phyloP scores from a whole-genome alignment of 192 early-diverging fungal genomes.

The Coemansia sp. region DNA sequence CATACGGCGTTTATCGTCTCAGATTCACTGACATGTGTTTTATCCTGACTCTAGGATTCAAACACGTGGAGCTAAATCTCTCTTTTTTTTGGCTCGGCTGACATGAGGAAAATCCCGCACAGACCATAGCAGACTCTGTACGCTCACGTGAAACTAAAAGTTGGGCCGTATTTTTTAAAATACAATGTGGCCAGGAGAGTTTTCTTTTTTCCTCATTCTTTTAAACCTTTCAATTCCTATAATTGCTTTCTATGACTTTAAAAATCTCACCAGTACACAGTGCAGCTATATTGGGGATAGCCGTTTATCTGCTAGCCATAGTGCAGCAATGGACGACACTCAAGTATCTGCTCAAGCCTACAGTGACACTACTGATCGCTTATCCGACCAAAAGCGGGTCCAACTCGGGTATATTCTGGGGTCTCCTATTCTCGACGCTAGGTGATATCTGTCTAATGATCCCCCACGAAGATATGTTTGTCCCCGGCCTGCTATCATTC shows the following conservation, averaged over 20 bases:
- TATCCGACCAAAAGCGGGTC: constrained; percentile 14
- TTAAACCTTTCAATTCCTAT: not conserved
- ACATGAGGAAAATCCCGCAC: constrained; percentile 1
- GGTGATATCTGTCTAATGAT: constrained; percentile 47
- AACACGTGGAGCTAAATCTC: constrained; percentile 32
- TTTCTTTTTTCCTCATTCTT: not conserved
- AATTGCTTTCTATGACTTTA: not conserved
- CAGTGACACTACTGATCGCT: constrained; percentile 40
- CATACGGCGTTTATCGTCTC: constrained; percentile 27
- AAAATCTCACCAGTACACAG: constrained; percentile 9
- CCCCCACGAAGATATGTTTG: constrained; percentile 36
- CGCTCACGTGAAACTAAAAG: constrained; percentile 3
- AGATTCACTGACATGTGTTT: constrained; percentile 32
- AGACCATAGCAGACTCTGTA: not conserved
- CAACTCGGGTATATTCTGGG: constrained; percentile 18
- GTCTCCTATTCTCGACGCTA: constrained; percentile 34
- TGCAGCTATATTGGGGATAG: constrained; percentile 13
- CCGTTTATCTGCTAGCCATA: constrained; percentile 30
- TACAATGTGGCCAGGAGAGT: not conserved
- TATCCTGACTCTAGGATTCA: constrained; percentile 28
- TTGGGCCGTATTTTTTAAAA: not conserved
- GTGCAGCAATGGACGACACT: constrained; percentile 15
- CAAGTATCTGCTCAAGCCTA: constrained; percentile 48
- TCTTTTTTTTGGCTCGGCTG: not conserved
- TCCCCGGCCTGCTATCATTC: constrained; percentile 44